Evolutionary conservation across 345 rosid species (phyloP), one percentile per base, ranked within the genome.

Genomic region (Cardamine occulta): DNA sequence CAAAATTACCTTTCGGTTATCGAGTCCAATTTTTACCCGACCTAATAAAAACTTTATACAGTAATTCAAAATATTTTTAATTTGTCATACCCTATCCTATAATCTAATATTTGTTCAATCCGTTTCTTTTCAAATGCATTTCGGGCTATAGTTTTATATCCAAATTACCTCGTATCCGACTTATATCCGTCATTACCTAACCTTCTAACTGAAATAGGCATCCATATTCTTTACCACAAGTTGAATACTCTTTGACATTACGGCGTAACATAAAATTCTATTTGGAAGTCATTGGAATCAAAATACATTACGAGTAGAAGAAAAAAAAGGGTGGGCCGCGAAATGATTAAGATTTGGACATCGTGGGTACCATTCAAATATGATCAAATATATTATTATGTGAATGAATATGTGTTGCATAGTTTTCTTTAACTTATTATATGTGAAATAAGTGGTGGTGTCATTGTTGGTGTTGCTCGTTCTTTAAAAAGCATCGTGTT

Each of bases 361-460:
- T 77, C 80, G 76, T 77, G 80, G 80, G 72, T 71, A 56, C 67
- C 76, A 77, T 56, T 53, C 58, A 76, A 42, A 62, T 37, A 26
- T 35, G n/a, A 76, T 63, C 59, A 63, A 63, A 47, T 29, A 42
- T 13, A 44, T 44, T 28, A 58, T 44, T 37, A 28, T 64, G 19
- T 35, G 75, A 54, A 76, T 60, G 75, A 55, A 69, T 61, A 53
- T 69, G 65, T 63, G 49, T 69, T 62, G 74, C 57, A 69, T 61
- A 59, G 45, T 75, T 68, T 59, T 68, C 53, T 54, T 68, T 60
- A 47, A 52, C 47, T 59, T 74, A 62, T 68, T 68, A 75, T 40
- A 54, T 77, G 40, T 45, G 21, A 66, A 65, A 59, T 52, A 58
- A 73, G 74, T 73, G 70, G 81, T 73, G 81, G 77, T 52, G 70